phyloP scores from a whole-genome alignment of 495 filamentous ascomycete species.

The Neurospora tetraspora region DNA sequence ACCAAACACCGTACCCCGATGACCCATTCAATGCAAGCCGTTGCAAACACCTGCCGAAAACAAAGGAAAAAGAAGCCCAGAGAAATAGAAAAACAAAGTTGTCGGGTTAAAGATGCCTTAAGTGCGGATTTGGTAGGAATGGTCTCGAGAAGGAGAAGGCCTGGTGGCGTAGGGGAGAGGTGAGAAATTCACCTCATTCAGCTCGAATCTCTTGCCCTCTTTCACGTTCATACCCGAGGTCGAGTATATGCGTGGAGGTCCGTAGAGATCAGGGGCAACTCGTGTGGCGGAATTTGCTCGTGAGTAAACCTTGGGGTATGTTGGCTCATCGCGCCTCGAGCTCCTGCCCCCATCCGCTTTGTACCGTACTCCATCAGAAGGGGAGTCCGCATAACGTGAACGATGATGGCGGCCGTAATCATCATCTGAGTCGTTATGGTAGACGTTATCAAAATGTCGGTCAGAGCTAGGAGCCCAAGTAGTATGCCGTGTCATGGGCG shows the following conservation, averaged over 20 bases:
- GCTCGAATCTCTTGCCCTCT: constrained; percentile 8
- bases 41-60: neutral
- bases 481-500: constrained; percentile 9
- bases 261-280: neutral
- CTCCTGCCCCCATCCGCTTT: neutral
- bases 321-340: neutral
- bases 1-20: neutral
- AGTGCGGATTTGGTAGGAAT: neutral
- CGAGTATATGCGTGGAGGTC: neutral
- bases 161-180: no score
- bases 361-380: neutral
- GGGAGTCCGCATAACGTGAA: neutral
- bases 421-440: constrained; percentile 21
- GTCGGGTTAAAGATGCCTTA: neutral
- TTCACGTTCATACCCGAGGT: constrained; percentile 14
- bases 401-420: constrained; percentile 12
- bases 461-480: constrained; percentile 14
- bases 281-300: neutral
- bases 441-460: constrained; percentile 4
- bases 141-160: no score
- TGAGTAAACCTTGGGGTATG: neutral
- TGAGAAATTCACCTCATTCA: constrained; percentile 12
- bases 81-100: neutral
- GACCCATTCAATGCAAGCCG: neutral
- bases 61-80: neutral